A percentile compares a stretch with the other conserved stretches of the same genome.
These are phyloP conservation scores for Mrakiaceae sp. DNA, from an alignment of 1,284 basidiomycete species.

Conservation along the genomic window DNA sequence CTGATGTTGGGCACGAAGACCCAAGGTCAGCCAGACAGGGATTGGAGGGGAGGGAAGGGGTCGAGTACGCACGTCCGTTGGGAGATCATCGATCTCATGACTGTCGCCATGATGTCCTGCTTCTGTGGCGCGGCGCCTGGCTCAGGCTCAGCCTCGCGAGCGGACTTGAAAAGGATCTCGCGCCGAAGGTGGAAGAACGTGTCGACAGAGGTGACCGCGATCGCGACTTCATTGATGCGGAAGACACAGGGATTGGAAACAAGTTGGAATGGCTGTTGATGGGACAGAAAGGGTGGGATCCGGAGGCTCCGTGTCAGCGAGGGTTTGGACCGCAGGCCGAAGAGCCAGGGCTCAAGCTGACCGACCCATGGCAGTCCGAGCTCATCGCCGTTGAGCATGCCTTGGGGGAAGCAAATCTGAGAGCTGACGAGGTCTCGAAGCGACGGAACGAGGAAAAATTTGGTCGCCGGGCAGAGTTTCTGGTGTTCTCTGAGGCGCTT, in stretches of 20 bases:
- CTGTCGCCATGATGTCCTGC: slow-evolving; percentile 62
- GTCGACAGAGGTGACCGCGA: slow-evolving; percentile 72
- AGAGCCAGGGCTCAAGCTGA: no score
- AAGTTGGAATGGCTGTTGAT: slow-evolving; percentile 53
- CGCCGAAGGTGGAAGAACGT: slow-evolving; percentile 76
- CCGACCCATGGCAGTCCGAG: not conserved
- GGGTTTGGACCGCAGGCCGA: no score
- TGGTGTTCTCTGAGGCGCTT: slow-evolving; percentile 38
- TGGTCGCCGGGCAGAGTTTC: slow-evolving; percentile 46
- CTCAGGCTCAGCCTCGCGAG: slow-evolving; percentile 51
- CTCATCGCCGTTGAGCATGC: slow-evolving; percentile 45
- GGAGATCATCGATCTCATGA: slow-evolving; percentile 67
- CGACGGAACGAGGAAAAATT: slow-evolving; percentile 67
- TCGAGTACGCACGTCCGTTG: slow-evolving; percentile 58
- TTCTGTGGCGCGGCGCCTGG: slow-evolving; percentile 30
- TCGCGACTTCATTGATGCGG: slow-evolving; percentile 67
- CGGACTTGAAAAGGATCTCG: slow-evolving; percentile 67
- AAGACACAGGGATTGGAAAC: slow-evolving; percentile 83
- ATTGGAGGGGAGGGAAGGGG: not conserved
- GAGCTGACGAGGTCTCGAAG: slow-evolving; percentile 65
- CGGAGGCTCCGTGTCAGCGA: no score
- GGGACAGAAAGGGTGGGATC: not conserved
- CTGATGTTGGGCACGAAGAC: slow-evolving; percentile 35
- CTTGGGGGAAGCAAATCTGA: slow-evolving; percentile 81
- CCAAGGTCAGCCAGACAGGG: not conserved